Percentiles rank a stretch among this genome's conserved stretches.
Conservation (phyloP, 2,329 filamentous ascomycete species). For the Emergomyces africanus region DNA sequence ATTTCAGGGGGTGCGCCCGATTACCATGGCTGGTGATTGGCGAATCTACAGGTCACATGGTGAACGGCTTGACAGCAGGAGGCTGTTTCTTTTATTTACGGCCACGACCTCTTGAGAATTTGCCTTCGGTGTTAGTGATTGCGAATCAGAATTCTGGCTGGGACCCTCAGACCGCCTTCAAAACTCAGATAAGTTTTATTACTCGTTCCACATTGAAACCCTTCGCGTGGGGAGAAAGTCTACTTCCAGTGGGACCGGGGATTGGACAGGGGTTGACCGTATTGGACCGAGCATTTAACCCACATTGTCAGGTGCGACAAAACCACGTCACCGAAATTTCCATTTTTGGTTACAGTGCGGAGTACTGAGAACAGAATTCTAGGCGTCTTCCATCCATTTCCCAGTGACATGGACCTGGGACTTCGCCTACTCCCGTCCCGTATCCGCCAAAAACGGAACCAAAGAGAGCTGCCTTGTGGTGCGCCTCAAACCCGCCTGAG, state of each 20-base stretch:
- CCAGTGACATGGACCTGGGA: conserved; percentile 11
- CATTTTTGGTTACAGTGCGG: not conserved
- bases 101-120: not conserved
- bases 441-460: not conserved
- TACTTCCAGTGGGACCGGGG: not conserved
- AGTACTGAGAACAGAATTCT: not conserved
- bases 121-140: not conserved
- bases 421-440: conserved; percentile 2
- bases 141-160: not conserved
- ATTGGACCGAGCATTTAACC: not conserved
- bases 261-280: not conserved
- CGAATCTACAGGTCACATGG: not conserved
- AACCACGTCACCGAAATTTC: conserved; percentile 2
- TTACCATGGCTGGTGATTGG: not conserved
- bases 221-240: not conserved
- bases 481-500: not conserved
- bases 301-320: not conserved
- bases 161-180: not conserved
- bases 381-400: conserved; percentile 5
- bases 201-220: not conserved
- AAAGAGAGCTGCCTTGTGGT: not conserved
- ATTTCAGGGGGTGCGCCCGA: not conserved
- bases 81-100: not conserved
- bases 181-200: not conserved
- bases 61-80: not conserved